phyloP scores from a whole-genome alignment of 257 asterid species.

The Cynanchum wilfordii region DNA sequence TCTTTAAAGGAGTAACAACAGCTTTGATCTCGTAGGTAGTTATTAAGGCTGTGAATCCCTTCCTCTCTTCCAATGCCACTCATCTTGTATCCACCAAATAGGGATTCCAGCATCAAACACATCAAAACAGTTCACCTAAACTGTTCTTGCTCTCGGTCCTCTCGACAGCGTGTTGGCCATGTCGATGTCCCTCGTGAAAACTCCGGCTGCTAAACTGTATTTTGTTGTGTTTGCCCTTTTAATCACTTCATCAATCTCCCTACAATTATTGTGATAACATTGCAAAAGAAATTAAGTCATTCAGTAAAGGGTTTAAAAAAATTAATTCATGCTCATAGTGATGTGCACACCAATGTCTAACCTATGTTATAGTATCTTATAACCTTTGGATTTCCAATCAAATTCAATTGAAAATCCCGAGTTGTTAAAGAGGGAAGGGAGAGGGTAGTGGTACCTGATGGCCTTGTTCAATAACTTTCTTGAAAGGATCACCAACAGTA shows the following conservation, averaged over 20 bases:
- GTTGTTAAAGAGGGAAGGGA: background rate
- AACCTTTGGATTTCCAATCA: too few species aligned
- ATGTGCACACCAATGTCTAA: too few species aligned
- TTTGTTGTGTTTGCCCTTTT: constrained; percentile 56
- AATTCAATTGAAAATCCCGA: too few species aligned
- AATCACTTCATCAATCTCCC: constrained; percentile 64
- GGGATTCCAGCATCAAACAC: constrained; percentile 67
- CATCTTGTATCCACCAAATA: constrained; percentile 88
- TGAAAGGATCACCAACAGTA: constrained; percentile 78
- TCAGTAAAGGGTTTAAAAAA: too few species aligned
- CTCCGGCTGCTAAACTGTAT: constrained; percentile 82
- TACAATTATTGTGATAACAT: constrained; percentile 5
- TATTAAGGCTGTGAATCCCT: constrained; percentile 54
- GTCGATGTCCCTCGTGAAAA: constrained; percentile 50
- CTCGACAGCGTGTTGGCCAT: constrained; percentile 66
- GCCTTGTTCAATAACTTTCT: constrained; percentile 71
- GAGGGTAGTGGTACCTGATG: constrained; percentile 59
- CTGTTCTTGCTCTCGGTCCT: constrained; percentile 59
- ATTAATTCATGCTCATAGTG: too few species aligned
- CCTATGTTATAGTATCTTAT: too few species aligned
- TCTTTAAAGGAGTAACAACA: constrained; percentile 61
- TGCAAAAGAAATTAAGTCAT: too few species aligned
- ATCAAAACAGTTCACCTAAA: constrained; percentile 73
- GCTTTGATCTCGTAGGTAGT: constrained; percentile 72
- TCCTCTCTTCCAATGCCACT: constrained; percentile 79